A percentile compares a stretch with the other conserved stretches of the same genome.
Evolutionary conservation across 192 early-diverging fungal species (phyloP).

Genomic region (Obelidium mucronatum): DNA sequence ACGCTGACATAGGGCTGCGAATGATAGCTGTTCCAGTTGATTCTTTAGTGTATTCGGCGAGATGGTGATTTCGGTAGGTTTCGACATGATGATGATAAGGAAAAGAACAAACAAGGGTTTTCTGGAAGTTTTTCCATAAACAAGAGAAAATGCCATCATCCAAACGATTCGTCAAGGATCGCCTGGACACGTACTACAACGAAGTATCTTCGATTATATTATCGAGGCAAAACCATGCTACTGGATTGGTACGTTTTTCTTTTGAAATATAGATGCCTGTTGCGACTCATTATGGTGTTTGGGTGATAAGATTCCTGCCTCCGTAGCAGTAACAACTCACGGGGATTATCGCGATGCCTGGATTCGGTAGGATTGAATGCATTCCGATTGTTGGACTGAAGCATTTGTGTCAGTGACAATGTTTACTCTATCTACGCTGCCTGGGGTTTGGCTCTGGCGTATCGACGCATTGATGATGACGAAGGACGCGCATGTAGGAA

Average conservation of each 20-base stretch:
- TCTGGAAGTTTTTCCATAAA: too few species aligned
- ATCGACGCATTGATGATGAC: constrained; percentile 85
- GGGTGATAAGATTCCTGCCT: constrained; percentile 72
- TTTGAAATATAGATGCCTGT: not conserved
- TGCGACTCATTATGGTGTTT: not conserved
- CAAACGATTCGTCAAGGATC: constrained; percentile 37
- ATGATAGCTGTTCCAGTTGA: not conserved
- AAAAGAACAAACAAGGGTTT: too few species aligned
- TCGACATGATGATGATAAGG: too few species aligned
- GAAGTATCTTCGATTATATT: constrained; percentile 79
- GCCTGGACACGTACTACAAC: constrained; percentile 78
- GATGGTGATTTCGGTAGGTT: not conserved
- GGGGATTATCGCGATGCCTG: constrained; percentile 91
- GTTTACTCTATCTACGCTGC: constrained; percentile 88
- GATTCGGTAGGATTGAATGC: constrained; percentile 66
- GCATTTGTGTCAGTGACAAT: constrained; percentile 71
- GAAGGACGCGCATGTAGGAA: constrained; percentile 78
- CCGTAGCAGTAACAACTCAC: constrained; percentile 84
- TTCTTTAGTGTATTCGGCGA: not conserved
- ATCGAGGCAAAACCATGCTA: constrained; percentile 78
- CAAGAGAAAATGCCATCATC: constrained; percentile 21
- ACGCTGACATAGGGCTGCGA: not conserved
- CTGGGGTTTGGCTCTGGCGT: constrained; percentile 84
- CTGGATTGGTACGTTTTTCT: constrained; percentile 65
- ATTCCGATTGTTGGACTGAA: not conserved